phyloP scores from a whole-genome alignment of 208 protist genomes.

The Acanthamoeba sp. region DNA sequence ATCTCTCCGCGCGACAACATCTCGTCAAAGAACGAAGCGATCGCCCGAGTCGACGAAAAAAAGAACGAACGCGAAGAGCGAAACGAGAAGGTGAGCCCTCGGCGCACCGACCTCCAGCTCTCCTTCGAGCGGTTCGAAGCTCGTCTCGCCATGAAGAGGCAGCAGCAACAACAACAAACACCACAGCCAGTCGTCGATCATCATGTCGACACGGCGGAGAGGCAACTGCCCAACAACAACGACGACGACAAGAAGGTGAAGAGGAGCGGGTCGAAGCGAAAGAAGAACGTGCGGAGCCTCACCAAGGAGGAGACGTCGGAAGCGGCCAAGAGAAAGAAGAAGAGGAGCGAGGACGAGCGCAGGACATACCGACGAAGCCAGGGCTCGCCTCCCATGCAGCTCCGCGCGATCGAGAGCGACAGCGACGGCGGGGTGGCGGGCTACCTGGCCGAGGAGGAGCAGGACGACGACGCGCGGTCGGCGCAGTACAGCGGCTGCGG shows the following conservation, averaged over 20 bases:
- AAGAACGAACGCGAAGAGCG: neutral
- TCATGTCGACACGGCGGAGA: neutral
- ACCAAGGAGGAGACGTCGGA: neutral
- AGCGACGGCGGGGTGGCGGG: neutral
- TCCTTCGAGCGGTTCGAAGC: conserved; percentile 10
- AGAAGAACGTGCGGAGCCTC: conserved; percentile 39
- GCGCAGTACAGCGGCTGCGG: neutral
- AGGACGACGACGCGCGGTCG: neutral
- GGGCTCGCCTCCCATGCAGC: neutral
- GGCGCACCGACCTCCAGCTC: neutral
- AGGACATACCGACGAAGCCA: neutral
- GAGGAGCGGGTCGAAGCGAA: conserved; percentile 12
- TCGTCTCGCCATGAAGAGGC: neutral
- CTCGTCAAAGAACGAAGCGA: neutral
- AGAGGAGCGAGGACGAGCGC: neutral
- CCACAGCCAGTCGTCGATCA: neutral
- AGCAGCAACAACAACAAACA: neutral
- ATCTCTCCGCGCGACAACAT: neutral
- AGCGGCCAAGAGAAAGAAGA: neutral
- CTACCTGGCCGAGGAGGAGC: neutral
- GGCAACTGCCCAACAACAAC: neutral
- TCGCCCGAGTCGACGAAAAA: neutral
- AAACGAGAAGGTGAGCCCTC: neutral
- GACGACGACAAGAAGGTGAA: neutral
- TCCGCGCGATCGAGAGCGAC: neutral